Evolutionary conservation across 345 rosid genomes (phyloP).

Genomic region (Mallotus nudiflorus): DNA sequence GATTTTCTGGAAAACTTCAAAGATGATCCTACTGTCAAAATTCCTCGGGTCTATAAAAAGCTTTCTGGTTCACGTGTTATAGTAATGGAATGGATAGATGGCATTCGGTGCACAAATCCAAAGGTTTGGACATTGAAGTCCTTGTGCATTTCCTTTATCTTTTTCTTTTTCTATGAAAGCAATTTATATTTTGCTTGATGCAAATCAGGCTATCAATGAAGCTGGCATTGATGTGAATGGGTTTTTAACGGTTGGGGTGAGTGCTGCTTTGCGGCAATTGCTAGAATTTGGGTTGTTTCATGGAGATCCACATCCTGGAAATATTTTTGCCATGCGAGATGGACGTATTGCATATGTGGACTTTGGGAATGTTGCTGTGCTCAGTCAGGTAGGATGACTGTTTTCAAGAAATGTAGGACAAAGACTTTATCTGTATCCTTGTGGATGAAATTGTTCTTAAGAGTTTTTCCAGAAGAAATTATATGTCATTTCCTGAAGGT

Average conservation of each 20-base stretch:
- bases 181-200: conserved; percentile 20
- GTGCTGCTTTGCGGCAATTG: conserved; percentile 93
- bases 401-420: conserved; percentile 11
- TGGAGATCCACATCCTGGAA: conserved; percentile 99
- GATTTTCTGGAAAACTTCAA: conserved; percentile 93
- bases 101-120: conserved; percentile 94
- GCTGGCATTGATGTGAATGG: conserved; percentile 90
- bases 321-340: conserved; percentile 95
- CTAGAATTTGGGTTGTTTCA: conserved; percentile 94
- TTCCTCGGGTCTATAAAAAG: conserved; percentile 79
- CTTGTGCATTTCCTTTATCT: conserved; percentile 7
- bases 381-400: conserved; percentile 72
- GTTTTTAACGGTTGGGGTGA: conserved; percentile 91
- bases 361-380: conserved; percentile 98
- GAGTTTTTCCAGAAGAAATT: not conserved
- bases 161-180: conserved; percentile 12
- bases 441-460: not conserved
- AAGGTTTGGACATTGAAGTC: conserved; percentile 51
- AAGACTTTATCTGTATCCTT: not conserved
- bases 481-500: not conserved
- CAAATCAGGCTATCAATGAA: conserved; percentile 74
- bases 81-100: conserved; percentile 99
- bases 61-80: conserved; percentile 91
- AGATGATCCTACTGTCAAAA: conserved; percentile 92
- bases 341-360: conserved; percentile 98